Conservation (phyloP, 352 stramenopile species). For the Pythium dissimile region DNA sequence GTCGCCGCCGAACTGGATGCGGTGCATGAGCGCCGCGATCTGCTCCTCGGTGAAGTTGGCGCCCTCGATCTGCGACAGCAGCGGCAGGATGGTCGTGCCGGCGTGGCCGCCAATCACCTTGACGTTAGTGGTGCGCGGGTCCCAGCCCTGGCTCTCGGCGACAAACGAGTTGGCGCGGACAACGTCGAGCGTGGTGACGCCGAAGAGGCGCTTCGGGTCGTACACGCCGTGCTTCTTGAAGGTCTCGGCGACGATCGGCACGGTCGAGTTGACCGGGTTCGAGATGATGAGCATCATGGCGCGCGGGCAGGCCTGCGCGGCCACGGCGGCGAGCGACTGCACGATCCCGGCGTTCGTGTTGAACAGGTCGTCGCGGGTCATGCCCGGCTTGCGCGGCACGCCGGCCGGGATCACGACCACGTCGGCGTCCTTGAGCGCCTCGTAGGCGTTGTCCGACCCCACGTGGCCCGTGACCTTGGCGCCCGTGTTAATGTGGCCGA, state of each 20-base stretch:
- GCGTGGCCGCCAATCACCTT: constrained; percentile 99
- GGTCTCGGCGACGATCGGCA: constrained; percentile 98
- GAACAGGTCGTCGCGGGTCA: constrained; percentile 96
- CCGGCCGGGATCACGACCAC: constrained; percentile 99
- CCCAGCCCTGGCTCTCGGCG: constrained; percentile 67
- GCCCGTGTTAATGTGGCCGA: constrained; percentile 91
- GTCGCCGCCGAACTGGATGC: constrained; percentile 92
- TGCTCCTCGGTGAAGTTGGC: constrained; percentile 94
- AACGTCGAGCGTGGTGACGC: constrained; percentile 98
- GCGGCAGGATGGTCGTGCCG: constrained; percentile 98
- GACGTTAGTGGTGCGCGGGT: constrained; percentile 80
- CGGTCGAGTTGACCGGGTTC: constrained; percentile 99
- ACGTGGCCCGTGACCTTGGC: constrained; percentile 38
- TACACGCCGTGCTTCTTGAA: constrained; percentile 97
- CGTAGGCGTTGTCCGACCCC: constrained; percentile 54
- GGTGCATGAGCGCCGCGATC: constrained; percentile 93
- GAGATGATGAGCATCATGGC: constrained; percentile 97
- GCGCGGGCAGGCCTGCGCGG: constrained; percentile 95
- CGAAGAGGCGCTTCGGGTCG: constrained; percentile 96
- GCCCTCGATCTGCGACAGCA: constrained; percentile 95
- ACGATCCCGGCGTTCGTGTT: constrained; percentile 97
- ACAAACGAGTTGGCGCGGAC: constrained; percentile 97
- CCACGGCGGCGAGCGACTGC: constrained; percentile 92
- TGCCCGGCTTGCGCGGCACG: constrained; percentile 98
- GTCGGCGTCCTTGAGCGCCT: constrained; percentile 71